phyloP scores from a whole-genome alignment of 2,329 filamentous ascomycete genomes.

The Fusarium illudens region DNA sequence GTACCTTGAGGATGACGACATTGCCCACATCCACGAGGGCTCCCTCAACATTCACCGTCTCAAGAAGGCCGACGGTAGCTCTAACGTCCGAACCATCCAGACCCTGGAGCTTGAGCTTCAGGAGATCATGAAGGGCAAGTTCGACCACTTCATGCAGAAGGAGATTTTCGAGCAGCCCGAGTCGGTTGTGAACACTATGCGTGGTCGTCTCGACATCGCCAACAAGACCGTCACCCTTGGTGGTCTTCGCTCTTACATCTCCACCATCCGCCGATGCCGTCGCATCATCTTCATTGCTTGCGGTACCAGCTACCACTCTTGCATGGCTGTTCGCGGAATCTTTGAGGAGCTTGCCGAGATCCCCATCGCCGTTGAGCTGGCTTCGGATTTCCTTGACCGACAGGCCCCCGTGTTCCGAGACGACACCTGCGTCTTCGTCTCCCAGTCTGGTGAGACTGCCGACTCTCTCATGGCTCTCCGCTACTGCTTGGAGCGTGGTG shows the following conservation, averaged over 20 bases:
- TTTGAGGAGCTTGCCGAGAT: constrained; percentile 99
- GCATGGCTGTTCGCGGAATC: constrained; percentile 97
- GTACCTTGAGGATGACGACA: constrained; percentile 99
- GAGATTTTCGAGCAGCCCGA: constrained; percentile 99
- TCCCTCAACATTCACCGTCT: constrained; percentile 99
- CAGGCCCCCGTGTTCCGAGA: constrained; percentile 98
- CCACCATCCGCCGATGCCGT: constrained; percentile 94
- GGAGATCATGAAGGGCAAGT: constrained; percentile 99
- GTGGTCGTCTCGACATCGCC: constrained; percentile 91
- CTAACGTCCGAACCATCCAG: constrained; percentile 97
- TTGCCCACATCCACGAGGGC: constrained; percentile 99
- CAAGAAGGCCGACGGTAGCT: constrained; percentile 94
- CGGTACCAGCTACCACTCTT: constrained; percentile 98
- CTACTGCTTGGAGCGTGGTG: constrained; percentile 97
- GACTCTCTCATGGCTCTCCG: constrained; percentile 96
- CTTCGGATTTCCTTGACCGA: constrained; percentile 97
- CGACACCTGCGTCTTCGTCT: constrained; percentile 98
- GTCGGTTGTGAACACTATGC: constrained; percentile 99
- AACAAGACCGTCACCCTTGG: constrained; percentile 97
- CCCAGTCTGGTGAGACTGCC: constrained; percentile 97
- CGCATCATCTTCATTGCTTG: constrained; percentile 99
- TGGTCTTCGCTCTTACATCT: constrained; percentile 94
- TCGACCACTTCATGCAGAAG: constrained; percentile 99
- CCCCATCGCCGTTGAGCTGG: constrained; percentile 94
- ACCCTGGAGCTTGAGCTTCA: constrained; percentile 98